These are phyloP conservation scores for Xylaria cubensis DNA, from an alignment of 495 filamentous ascomycete species.

Conservation along the genomic window DNA sequence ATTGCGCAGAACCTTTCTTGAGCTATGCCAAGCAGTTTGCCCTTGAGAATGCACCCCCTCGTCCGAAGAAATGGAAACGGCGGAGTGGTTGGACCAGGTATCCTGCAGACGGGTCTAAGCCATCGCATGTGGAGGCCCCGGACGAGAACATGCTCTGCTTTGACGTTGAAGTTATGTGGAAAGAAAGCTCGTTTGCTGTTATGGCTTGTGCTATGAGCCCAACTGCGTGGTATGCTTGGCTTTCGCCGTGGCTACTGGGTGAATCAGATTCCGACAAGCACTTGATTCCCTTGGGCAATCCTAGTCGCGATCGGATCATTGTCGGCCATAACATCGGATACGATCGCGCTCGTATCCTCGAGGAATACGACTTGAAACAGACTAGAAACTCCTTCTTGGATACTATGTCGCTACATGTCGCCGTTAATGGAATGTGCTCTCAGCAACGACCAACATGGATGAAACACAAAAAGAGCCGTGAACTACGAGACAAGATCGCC, in stretches of 20 bases:
- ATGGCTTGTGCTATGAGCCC: constrained; percentile 94
- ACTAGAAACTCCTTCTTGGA: constrained; percentile 88
- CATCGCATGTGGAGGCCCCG: constrained; percentile 74
- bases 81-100: constrained; percentile 96
- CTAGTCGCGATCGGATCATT: constrained; percentile 71
- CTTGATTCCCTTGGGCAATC: constrained; percentile 84
- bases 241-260: constrained; percentile 92
- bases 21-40: constrained; percentile 76
- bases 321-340: constrained; percentile 97
- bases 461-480: constrained; percentile 88
- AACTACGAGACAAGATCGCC: constrained; percentile 80
- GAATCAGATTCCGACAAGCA: constrained; percentile 80
- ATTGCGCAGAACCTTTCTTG: constrained; percentile 89
- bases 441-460: constrained; percentile 95
- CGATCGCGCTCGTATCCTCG: constrained; percentile 83
- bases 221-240: constrained; percentile 94
- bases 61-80: constrained; percentile 79
- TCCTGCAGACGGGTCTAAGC: constrained; percentile 67
- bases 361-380: constrained; percentile 87
- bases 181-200: constrained; percentile 85
- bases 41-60: constrained; percentile 66
- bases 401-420: constrained; percentile 98
- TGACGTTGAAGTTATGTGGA: constrained; percentile 97
- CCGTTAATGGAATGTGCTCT: constrained; percentile 99
- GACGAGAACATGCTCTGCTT: constrained; percentile 85